Base-by-base conservation (phyloP, 2,329 filamentous ascomycete species). In the Aaosphaeria arxii region DNA sequence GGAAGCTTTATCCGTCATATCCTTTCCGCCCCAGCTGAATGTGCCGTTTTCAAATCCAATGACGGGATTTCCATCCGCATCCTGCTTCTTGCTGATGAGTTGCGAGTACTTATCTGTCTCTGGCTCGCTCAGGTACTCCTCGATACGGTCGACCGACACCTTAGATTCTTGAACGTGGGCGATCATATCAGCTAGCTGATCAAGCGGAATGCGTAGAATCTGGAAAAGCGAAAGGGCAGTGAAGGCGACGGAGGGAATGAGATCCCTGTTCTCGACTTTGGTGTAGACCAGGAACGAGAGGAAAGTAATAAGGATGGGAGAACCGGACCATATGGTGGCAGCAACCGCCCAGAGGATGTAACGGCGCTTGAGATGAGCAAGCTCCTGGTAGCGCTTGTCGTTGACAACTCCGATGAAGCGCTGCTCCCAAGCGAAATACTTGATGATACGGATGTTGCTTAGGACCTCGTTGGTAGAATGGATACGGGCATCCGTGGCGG, bases 361-460 rank as follows among this genome's bases (percentile, higher is more conserved):
- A 51, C 92, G 84, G 36, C 82, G 82, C 48, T 91, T 86, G 46
- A 99, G 72, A 31, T 89, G 84, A 59, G 81, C 84, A 44, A 99
- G 78, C 69, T 99, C 94, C 3, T 77, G 77, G 40, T 79, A 78
- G 53, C 94, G 85, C 74, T 96, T 96, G 68, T 96, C 92, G 51
- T 95, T 88, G 32, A 99, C 90, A 46, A 89, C 84, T 24, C 83
- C 82, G 48, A 88, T 83, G 67, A 96, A 99, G 2, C 92, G 87
- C 59, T 91, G 85, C 70, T 99, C 94, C 94, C 94, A 99, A 0
- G 94, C 92, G 67, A 99, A 99, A 71, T 94, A 99, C 68, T 99
- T 99, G 81, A 99, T 97, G 67, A 99, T 96, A 44, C 94, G 85
- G 56, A 99, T 97, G 62, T 97, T 99, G 65, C 95, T 91, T 30